Conservation (phyloP, 441 rosid species). For the Corymbia calophylla region DNA sequence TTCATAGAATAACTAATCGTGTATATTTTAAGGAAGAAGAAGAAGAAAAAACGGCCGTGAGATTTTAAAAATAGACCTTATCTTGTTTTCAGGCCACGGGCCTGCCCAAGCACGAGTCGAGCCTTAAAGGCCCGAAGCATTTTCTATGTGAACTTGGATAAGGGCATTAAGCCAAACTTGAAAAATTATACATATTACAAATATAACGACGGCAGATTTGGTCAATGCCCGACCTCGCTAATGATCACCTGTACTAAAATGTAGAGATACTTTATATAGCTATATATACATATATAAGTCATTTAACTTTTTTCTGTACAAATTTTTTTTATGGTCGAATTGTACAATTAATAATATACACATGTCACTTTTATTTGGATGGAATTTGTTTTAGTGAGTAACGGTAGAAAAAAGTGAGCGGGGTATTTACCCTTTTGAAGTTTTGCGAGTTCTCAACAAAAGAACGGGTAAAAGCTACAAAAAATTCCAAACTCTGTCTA, state of each 20-base stretch:
- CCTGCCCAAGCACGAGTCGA: not conserved
- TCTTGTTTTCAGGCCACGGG: rapidly evolving
- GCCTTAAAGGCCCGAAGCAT: not conserved
- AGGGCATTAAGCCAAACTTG: not conserved
- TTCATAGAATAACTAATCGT: not conserved
- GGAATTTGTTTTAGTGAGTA: not conserved
- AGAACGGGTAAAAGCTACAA: too few species aligned
- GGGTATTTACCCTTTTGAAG: too few species aligned
- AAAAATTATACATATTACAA: not conserved
- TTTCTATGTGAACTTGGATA: not conserved
- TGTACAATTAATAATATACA: not conserved
- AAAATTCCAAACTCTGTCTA: too few species aligned
- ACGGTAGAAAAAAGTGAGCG: not conserved
- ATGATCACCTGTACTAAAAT: not conserved
- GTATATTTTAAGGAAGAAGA: not conserved
- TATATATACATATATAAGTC: not conserved
- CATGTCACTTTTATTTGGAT: not conserved
- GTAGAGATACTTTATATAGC: not conserved
- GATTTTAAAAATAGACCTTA: not conserved
- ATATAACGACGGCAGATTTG: not conserved
- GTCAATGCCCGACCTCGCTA: not conserved
- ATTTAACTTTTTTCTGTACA: not conserved
- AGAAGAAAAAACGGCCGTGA: too few species aligned
- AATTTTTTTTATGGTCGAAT: too few species aligned
- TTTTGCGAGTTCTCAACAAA: too few species aligned